Percentiles rank a stretch among this genome's conserved stretches.
Evolutionary conservation across 352 stramenopile genomes (phyloP).

Genomic region (Blastocystis sp.): DNA sequence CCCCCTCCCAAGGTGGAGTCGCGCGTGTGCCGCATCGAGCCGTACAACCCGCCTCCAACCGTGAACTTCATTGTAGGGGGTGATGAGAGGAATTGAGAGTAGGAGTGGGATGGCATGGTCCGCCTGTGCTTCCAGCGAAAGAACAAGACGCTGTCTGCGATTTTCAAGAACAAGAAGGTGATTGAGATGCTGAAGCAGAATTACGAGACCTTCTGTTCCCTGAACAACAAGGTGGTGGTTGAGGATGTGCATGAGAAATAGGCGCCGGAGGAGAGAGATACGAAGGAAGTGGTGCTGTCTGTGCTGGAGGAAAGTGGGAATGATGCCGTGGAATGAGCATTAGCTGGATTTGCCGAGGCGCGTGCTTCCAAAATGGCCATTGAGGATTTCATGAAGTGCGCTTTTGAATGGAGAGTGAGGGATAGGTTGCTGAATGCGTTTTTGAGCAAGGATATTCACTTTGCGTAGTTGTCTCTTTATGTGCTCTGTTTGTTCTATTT

Average conservation of each 20-base stretch:
- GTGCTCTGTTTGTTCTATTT: constrained; percentile 45
- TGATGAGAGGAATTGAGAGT: constrained; percentile 37
- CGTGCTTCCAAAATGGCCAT: constrained; percentile 92
- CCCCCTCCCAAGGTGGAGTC: constrained; percentile 93
- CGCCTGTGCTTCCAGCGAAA: constrained; percentile 98
- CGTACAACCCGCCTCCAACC: constrained; percentile 91
- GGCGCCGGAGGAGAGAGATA: constrained; percentile 72
- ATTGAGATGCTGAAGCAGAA: constrained; percentile 92
- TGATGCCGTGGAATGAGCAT: not conserved
- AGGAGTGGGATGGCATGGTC: constrained; percentile 98
- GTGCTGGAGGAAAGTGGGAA: constrained; percentile 83
- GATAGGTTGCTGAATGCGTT: constrained; percentile 63
- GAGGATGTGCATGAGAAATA: constrained; percentile 42
- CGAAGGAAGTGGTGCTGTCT: constrained; percentile 88
- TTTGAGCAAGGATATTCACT: not conserved
- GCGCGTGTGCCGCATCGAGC: constrained; percentile 91
- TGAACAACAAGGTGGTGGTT: constrained; percentile 79
- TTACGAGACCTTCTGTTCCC: constrained; percentile 87
- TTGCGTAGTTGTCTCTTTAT: constrained; percentile 23
- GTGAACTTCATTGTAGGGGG: constrained; percentile 88
- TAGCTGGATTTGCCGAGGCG: constrained; percentile 78
- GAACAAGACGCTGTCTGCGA: constrained; percentile 95
- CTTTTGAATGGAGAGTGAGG: not conserved
- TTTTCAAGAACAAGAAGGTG: constrained; percentile 92
- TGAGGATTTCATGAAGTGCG: constrained; percentile 89